A percentile compares a stretch with the other conserved stretches of the same genome.
These are phyloP conservation scores for Auriscalpium microsporum DNA, from an alignment of 768 basidiomycete species.

Conservation along the genomic window DNA sequence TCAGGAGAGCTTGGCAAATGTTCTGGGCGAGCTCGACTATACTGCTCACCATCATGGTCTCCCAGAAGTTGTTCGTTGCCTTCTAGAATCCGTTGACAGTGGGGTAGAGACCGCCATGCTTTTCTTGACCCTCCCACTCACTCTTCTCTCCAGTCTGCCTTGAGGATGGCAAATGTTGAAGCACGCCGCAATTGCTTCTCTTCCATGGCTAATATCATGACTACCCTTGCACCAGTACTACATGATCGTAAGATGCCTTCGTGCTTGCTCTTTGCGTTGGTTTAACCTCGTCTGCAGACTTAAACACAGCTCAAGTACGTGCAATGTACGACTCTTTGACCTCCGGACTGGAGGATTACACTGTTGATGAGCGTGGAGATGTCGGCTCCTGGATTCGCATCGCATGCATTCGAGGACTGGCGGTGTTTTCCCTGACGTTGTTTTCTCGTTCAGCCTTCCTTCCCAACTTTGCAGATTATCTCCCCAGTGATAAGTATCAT, in stretches of 20 bases:
- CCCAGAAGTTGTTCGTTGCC: slow-evolving; percentile 43
- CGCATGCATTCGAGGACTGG: slow-evolving; percentile 61
- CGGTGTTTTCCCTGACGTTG: slow-evolving; percentile 42
- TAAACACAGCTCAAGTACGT: slow-evolving; percentile 2
- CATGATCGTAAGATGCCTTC: slow-evolving; percentile 33
- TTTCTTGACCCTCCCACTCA: slow-evolving; percentile 13
- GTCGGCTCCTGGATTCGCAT: slow-evolving; percentile 94
- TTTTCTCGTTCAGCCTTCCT: slow-evolving; percentile 35
- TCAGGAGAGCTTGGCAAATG: slow-evolving; percentile 67
- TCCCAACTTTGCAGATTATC: slow-evolving; percentile 44
- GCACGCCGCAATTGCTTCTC: slow-evolving; percentile 47
- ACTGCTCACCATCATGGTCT: slow-evolving; percentile 44
- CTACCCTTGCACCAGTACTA: slow-evolving; percentile 34
- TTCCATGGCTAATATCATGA: slow-evolving; percentile 42
- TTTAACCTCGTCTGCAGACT: not conserved
- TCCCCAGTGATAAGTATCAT: slow-evolving; percentile 52
- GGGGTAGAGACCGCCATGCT: slow-evolving; percentile 31
- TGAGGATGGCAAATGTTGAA: slow-evolving; percentile 40
- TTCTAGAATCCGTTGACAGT: slow-evolving; percentile 51
- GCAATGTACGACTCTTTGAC: slow-evolving; percentile 46
- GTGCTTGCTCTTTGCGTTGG: not conserved
- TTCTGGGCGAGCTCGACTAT: slow-evolving; percentile 67
- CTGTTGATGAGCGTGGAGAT: slow-evolving; percentile 90
- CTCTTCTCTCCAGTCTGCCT: slow-evolving; percentile 23
- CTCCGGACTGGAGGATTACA: slow-evolving; percentile 83